Conservation (phyloP, 371 early-diverging fungal genomes). For the Lichtheimia hyalospora region DNA sequence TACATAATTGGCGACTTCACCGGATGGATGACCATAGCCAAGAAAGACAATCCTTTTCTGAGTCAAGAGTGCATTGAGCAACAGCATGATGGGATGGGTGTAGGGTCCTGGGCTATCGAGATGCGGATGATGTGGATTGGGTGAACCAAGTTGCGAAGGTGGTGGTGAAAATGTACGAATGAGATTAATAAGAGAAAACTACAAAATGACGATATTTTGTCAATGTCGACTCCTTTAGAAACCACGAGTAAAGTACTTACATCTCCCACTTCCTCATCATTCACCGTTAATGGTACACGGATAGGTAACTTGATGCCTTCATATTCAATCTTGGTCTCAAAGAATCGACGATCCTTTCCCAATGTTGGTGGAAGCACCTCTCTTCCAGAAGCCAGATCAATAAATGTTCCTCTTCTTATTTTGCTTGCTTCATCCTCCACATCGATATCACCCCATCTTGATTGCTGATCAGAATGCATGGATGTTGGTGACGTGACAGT, state of each 20-base stretch:
- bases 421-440: conserved; percentile 23
- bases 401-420: conserved; percentile 49
- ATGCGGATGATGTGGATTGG: conserved; percentile 83
- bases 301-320: conserved; percentile 83
- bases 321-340: conserved; percentile 81
- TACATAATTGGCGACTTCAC: conserved; percentile 92
- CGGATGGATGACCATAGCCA: conserved; percentile 87
- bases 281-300: conserved; percentile 81
- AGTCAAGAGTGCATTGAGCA: conserved; percentile 87
- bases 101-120: conserved; percentile 78
- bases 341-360: conserved; percentile 84
- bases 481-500: conserved; percentile 17
- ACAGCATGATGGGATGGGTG: conserved; percentile 84
- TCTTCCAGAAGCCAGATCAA: conserved; percentile 54
- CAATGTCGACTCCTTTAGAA: not conserved
- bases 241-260: conserved; percentile 39
- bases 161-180: conserved; percentile 68
- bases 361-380: conserved; percentile 41
- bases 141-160: conserved; percentile 46
- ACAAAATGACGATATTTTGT: not conserved
- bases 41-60: conserved; percentile 94
- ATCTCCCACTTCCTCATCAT: conserved; percentile 91
- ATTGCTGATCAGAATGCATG: conserved; percentile 14
- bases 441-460: conserved; percentile 11
- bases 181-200: conserved; percentile 81